Conservation (phyloP, 2,329 filamentous ascomycete species). For the Domatiomyces globalis region DNA sequence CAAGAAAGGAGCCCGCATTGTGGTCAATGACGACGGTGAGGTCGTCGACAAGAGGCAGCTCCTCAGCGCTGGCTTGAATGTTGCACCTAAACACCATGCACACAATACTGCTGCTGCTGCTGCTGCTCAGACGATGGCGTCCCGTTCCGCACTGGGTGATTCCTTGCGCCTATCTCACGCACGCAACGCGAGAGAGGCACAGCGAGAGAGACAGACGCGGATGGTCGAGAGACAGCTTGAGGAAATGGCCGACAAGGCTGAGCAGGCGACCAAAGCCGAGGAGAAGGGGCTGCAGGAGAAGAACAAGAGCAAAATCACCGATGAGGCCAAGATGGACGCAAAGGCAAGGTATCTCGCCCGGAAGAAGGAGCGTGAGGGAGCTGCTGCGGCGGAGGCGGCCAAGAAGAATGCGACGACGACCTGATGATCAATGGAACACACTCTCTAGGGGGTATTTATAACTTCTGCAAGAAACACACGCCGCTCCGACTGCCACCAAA, state of each 20-base stretch:
- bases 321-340: constrained; percentile 43
- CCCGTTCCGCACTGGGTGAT: constrained; percentile 1
- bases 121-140: constrained; percentile 10
- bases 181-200: constrained; percentile 28
- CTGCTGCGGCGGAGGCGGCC: constrained; percentile 15
- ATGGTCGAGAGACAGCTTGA: constrained; percentile 49
- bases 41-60: constrained; percentile 51
- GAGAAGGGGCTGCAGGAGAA: constrained; percentile 40
- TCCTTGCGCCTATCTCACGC: constrained; percentile 18
- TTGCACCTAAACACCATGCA: constrained; percentile 38
- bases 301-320: constrained; percentile 45
- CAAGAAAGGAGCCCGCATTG: constrained; percentile 36
- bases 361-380: constrained; percentile 38
- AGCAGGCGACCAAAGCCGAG: constrained; percentile 44
- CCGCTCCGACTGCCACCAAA: neutral
- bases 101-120: constrained; percentile 6
- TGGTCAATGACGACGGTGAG: constrained; percentile 50
- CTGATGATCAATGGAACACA: neutral
- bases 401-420: neutral
- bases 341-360: constrained; percentile 48
- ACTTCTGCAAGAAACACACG: no score
- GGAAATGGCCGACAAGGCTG: constrained; percentile 39
- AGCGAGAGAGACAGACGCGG: constrained; percentile 42
- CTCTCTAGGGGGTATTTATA: no score
- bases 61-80: constrained; percentile 47